Percentiles rank a stretch among this genome's conserved stretches.
Conservation (phyloP, 2,329 filamentous ascomycete species). For the Clonostachys byssicola region DNA sequence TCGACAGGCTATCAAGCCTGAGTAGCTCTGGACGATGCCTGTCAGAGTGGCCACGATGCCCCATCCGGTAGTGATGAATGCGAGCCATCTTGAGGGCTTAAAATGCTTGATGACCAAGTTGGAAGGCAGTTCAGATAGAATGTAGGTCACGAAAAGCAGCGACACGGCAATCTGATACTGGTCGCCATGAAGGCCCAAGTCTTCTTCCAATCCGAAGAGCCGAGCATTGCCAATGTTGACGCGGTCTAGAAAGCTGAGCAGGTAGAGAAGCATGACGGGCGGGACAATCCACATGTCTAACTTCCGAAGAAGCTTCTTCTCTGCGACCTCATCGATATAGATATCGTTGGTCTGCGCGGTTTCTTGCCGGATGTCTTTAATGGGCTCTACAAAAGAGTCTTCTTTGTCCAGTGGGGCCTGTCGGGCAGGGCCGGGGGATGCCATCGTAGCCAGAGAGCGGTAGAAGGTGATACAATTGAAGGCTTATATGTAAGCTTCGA, state of each 20-base stretch:
- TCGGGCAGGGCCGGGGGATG: no score
- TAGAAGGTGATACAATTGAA: no score
- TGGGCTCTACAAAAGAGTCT: neutral
- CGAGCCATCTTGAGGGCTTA: conserved; percentile 18
- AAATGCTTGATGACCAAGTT: conserved; percentile 34
- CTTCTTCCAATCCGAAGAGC: conserved; percentile 58
- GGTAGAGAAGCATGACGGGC: conserved; percentile 57
- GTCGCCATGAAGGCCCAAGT: conserved; percentile 50
- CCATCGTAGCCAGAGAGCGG: no score
- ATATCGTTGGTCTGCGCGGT: conserved; percentile 8
- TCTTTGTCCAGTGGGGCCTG: no score
- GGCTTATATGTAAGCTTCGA: no score
- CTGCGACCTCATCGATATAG: conserved; percentile 19
- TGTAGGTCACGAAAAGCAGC: conserved; percentile 27
- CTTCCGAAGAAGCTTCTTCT: conserved; percentile 44
- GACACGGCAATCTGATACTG: conserved; percentile 46
- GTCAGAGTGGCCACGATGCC: conserved; percentile 31
- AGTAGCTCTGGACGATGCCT: conserved; percentile 31
- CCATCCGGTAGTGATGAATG: conserved; percentile 7
- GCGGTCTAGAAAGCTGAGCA: conserved; percentile 27
- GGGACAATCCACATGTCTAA: conserved; percentile 60
- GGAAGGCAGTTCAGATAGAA: conserved; percentile 33
- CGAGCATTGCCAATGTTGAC: conserved; percentile 52
- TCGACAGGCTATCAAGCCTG: conserved; percentile 35
- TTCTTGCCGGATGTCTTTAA: neutral